Evolutionary conservation across 2,329 filamentous ascomycete species (phyloP), one percentile per base, ranked within the genome.

Genomic region (Talaromyces marneffei): DNA sequence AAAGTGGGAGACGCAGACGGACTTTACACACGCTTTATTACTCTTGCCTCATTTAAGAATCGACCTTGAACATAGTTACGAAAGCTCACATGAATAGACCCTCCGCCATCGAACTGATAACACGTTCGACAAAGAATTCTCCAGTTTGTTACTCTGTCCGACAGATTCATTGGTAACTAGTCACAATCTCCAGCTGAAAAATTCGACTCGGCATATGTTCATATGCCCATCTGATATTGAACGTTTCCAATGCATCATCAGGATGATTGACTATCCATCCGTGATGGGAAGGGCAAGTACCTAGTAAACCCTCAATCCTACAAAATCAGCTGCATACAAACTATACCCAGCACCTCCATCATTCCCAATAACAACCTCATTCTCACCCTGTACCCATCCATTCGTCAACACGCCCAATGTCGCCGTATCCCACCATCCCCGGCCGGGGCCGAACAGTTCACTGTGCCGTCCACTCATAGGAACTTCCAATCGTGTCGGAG

Each of bases 381-480:
- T 69, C 0, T 64, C 63, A 0, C 79, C 79, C 9, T 70, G 71
- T 12, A 71, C 73, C 66, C 82, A 83, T 0, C 79, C 80, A 31
- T 77, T 75, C 0, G 80, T 69, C 63, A 80, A 72, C 8, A 83
- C 68, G 0, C 73, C 72, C 64, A 83, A 61, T 0, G 78, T 74
- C 1, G 77, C 79, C 0, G 75, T 76, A 69, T 83, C 80, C 59
- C 73, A 79, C 81, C 82, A 84, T 60, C 82, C 77, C 1, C 75
- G 72, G 0, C 80, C 82, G 0, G 79, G 66, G 4, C 69, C 67
- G 31, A 66, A 75, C n/a, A 75, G 59, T 60, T 75, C 72, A 48
- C 71, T 74, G 52, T 73, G 72, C 4, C 63, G 58, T 16, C 73
- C 73, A 54, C 67, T 77, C 14, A 83, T 70, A 0, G 81, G 81